Conservation (phyloP, 139 green algal genomes). For the Chlorella sp. region DNA sequence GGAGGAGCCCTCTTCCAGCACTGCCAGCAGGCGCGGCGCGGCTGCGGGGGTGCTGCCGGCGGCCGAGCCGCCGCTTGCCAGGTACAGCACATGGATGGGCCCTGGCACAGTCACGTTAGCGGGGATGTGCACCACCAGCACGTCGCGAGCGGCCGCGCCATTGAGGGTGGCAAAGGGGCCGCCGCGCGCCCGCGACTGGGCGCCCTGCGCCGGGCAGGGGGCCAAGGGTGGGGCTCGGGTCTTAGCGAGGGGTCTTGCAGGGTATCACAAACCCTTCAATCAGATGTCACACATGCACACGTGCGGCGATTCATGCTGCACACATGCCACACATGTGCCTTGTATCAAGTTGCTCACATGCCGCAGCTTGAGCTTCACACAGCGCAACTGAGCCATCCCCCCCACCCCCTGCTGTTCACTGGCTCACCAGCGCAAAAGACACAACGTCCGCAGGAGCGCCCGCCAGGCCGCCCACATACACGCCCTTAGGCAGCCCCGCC, state of each 20-base stretch:
- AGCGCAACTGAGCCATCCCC: too few species aligned
- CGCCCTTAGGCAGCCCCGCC: conserved; percentile 52
- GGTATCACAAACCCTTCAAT: too few species aligned
- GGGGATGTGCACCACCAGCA: conserved; percentile 70
- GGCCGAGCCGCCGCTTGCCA: conserved; percentile 46
- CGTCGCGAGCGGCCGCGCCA: conserved; percentile 67
- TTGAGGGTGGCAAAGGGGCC: conserved; percentile 86
- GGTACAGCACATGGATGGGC: conserved; percentile 80
- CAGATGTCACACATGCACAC: too few species aligned
- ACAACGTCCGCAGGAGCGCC: conserved; percentile 61
- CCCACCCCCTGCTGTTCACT: not conserved
- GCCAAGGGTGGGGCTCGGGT: too few species aligned
- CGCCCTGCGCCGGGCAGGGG: too few species aligned
- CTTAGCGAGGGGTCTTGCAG: too few species aligned
- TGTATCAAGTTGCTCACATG: too few species aligned
- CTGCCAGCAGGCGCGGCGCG: conserved; percentile 74
- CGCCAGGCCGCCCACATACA: conserved; percentile 69
- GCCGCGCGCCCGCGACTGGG: conserved; percentile 59
- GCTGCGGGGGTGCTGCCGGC: not conserved
- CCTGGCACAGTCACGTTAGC: conserved; percentile 42
- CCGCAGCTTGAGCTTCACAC: too few species aligned
- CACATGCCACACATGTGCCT: too few species aligned
- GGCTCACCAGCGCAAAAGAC: conserved; percentile 25
- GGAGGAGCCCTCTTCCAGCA: conserved; percentile 52
- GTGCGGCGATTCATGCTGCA: too few species aligned